Conservation (phyloP, 768 basidiomycete genomes). For the Harrya chromipes region DNA sequence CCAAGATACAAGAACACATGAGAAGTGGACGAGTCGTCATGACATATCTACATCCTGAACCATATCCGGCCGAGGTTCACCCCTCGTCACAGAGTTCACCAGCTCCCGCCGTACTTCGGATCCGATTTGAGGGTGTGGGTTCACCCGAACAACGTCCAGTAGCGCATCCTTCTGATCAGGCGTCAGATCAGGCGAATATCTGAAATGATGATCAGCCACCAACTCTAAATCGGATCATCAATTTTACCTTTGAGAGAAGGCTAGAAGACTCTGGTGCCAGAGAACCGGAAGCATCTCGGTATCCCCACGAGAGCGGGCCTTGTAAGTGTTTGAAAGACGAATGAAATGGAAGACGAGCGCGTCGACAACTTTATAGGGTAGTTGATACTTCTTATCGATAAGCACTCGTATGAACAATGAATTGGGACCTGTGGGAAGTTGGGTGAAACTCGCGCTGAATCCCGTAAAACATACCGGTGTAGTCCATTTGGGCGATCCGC, state of each 20-base stretch:
- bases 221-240: neutral
- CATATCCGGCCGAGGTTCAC: conserved; percentile 66
- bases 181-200: conserved; percentile 91
- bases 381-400: conserved; percentile 95
- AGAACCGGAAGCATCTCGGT: conserved; percentile 88
- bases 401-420: conserved; percentile 96
- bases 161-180: conserved; percentile 97
- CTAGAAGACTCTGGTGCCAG: conserved; percentile 96
- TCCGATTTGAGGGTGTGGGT: conserved; percentile 84
- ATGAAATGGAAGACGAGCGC: conserved; percentile 98
- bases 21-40: conserved; percentile 20
- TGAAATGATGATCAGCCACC: conserved; percentile 29
- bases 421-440: conserved; percentile 61
- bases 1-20: neutral
- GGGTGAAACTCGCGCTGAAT: neutral
- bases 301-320: conserved; percentile 65
- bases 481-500: conserved; percentile 94
- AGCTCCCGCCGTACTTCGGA: conserved; percentile 90
- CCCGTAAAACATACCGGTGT: conserved; percentile 57
- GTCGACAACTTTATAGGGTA: conserved; percentile 97
- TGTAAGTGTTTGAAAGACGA: conserved; percentile 89
- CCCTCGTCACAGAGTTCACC: conserved; percentile 81
- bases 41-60: conserved; percentile 67
- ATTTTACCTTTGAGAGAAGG: conserved; percentile 84
- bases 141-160: conserved; percentile 85